Conservation (phyloP, 495 filamentous ascomycete species). For the Aspergillus haitiensis region DNA sequence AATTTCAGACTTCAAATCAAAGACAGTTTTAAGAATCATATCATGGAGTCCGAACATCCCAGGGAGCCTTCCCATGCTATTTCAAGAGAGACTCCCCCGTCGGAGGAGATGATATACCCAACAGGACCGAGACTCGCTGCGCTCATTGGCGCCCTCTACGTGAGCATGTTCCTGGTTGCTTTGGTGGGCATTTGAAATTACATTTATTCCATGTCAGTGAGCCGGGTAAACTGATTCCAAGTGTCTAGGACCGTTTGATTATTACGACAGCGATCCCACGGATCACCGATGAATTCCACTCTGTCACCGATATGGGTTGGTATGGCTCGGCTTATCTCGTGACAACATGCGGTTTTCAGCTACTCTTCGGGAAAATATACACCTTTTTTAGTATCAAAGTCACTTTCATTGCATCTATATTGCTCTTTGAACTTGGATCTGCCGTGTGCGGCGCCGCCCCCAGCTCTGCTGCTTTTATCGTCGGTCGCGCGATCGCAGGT, state of each 20-base stretch:
- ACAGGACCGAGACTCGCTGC: background rate
- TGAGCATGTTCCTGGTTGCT: constrained; percentile 9
- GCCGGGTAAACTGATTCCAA: no score
- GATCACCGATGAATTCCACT: constrained; percentile 32
- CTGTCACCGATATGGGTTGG: constrained; percentile 48
- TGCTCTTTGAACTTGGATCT: constrained; percentile 69
- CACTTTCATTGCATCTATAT: constrained; percentile 28
- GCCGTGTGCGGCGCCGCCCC: constrained; percentile 72
- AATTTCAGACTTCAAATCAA: no score
- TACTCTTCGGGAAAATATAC: constrained; percentile 50
- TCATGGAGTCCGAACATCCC: background rate
- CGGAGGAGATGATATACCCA: constrained; percentile 5
- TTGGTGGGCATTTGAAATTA: background rate
- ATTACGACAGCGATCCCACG: constrained; percentile 20
- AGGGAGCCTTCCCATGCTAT: no score
- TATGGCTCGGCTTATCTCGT: constrained; percentile 52
- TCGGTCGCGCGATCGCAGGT: constrained; percentile 77
- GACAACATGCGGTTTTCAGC: constrained; percentile 44
- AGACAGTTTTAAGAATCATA: background rate
- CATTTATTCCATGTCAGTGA: no score
- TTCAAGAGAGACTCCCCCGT: no score
- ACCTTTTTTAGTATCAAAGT: constrained; percentile 43
- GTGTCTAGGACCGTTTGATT: no score
- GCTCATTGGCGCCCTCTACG: constrained; percentile 3
- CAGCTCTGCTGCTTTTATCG: constrained; percentile 66